Percentiles rank a stretch among this genome's conserved stretches.
phyloP scores from a whole-genome alignment of 805 yeast species.

The Saccharomycopsis schoenii region DNA sequence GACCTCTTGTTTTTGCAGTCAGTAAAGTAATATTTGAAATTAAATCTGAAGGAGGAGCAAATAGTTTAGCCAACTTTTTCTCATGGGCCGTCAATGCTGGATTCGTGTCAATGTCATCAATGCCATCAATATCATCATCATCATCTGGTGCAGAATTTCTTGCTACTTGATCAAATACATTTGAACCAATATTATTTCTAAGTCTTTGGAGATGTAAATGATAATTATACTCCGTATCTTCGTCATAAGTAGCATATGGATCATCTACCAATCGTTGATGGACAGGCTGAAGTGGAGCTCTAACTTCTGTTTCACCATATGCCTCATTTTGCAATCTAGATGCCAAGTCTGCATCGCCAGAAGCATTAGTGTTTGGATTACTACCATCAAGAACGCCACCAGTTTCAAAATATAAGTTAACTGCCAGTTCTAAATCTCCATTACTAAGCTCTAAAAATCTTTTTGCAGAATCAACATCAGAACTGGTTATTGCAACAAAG shows the following conservation, averaged over 20 bases:
- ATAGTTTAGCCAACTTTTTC: constrained; percentile 67
- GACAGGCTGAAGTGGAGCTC: constrained; percentile 69
- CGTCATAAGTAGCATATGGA: neutral
- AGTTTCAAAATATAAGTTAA: constrained; percentile 70
- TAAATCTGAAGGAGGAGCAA: constrained; percentile 90
- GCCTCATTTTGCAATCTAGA: constrained; percentile 55
- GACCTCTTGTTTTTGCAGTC: constrained; percentile 59
- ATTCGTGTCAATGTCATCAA: constrained; percentile 30
- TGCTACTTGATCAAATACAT: constrained; percentile 29
- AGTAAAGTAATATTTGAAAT: constrained; percentile 63
- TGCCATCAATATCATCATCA: constrained; percentile 28
- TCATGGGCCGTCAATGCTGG: constrained; percentile 31
- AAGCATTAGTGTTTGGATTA: neutral
- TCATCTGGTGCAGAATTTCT: constrained; percentile 25
- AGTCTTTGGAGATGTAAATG: neutral
- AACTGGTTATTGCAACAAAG: constrained; percentile 78
- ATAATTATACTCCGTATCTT: neutral
- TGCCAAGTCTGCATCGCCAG: constrained; percentile 40
- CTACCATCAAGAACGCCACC: constrained; percentile 25
- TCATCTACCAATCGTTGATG: constrained; percentile 18
- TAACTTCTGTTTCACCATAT: constrained; percentile 37
- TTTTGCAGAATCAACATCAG: constrained; percentile 56
- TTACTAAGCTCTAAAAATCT: constrained; percentile 75
- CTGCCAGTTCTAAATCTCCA: constrained; percentile 72
- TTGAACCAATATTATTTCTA: constrained; percentile 12